Conservation (phyloP, 805 yeast species). For the Candida fluviatilis region DNA sequence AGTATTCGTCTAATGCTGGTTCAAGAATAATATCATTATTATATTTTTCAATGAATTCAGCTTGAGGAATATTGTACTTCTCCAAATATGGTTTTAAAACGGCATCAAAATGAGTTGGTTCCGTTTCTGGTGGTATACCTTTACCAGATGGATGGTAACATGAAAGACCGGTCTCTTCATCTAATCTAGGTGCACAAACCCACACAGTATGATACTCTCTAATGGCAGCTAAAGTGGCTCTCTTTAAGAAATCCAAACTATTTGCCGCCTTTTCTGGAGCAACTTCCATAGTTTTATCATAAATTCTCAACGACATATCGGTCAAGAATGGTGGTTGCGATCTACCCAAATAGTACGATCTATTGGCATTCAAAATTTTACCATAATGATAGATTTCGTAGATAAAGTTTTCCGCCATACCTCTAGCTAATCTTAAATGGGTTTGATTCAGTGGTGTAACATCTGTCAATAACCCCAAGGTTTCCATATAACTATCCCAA, state of each 20-base stretch:
- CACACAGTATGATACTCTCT: conserved; percentile 82
- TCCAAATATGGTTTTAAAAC: conserved; percentile 64
- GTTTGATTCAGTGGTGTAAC: conserved; percentile 30
- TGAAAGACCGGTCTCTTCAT: conserved; percentile 71
- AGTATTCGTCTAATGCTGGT: conserved; percentile 83
- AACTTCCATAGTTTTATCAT: conserved; percentile 49
- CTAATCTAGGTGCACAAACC: conserved; percentile 71
- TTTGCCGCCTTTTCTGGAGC: conserved; percentile 31
- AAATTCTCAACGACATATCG: conserved; percentile 79
- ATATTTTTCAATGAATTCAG: conserved; percentile 61
- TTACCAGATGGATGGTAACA: conserved; percentile 85
- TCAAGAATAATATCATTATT: conserved; percentile 63
- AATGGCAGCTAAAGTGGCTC: conserved; percentile 75
- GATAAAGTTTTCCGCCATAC: conserved; percentile 88
- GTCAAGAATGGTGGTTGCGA: conserved; percentile 97
- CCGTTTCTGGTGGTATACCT: conserved; percentile 98
- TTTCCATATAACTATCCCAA: conserved; percentile 96
- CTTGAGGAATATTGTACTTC: conserved; percentile 54
- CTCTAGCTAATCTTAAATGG: conserved; percentile 67
- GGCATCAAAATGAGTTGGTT: conserved; percentile 77
- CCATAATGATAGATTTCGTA: conserved; percentile 90
- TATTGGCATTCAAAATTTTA: conserved; percentile 88
- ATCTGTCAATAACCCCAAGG: conserved; percentile 73
- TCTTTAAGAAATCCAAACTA: conserved; percentile 56
- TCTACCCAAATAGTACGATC: conserved; percentile 85